Evolutionary conservation across 2,329 filamentous ascomycete species (phyloP), one percentile per base, ranked within the genome.

Genomic region (Penicillium sp.): DNA sequence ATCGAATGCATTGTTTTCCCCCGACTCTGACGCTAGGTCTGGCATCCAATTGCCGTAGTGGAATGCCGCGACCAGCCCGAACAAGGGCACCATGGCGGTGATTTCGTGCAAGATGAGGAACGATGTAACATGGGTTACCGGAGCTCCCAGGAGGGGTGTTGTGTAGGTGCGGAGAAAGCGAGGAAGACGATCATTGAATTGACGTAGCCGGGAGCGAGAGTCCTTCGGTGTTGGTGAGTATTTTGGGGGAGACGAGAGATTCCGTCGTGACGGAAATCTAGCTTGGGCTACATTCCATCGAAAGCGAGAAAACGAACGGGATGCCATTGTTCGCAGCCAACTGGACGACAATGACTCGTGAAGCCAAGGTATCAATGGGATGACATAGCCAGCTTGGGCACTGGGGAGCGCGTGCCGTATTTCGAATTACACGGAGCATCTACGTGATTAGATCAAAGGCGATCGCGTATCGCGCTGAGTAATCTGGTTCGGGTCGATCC

Each of bases 31-130:
- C 8, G 65, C 60, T 60, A 77, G 78, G 4, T 81, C 74, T 0
- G 93, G 92, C 26, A 91, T 80, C 81, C 88, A 89, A 58, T 86
- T 80, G 1, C 85, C 85, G 70, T 90, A 92, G 75, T 97, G 90
- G 73, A 99, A 96, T 1, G 85, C 71, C 1, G 82, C 86, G 22
- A 89, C 86, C 1, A 97, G 81, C 0, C 84, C 87, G 37, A 95
- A 72, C 0, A 97, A 75, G 0, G 93, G 93, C 1, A 93, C 73
- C 11, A 97, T 77, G 9, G 94, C 93, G 0, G 94, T 97, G 43
- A 97, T 71, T 74, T 99, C 94, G 77, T 99, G 94, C 0, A 99
- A 82, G 37, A 97, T 79, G 11, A 97, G 79, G 72, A 99, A 99
- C 0, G 93, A 87, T 1, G 88, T 85, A 41, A 96, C 80, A 75